Percentiles rank a stretch among this genome's conserved stretches.
These are phyloP conservation scores for Pseudocercospora fuligena DNA, from an alignment of 2,329 filamentous ascomycete genomes.

Conservation along the genomic window DNA sequence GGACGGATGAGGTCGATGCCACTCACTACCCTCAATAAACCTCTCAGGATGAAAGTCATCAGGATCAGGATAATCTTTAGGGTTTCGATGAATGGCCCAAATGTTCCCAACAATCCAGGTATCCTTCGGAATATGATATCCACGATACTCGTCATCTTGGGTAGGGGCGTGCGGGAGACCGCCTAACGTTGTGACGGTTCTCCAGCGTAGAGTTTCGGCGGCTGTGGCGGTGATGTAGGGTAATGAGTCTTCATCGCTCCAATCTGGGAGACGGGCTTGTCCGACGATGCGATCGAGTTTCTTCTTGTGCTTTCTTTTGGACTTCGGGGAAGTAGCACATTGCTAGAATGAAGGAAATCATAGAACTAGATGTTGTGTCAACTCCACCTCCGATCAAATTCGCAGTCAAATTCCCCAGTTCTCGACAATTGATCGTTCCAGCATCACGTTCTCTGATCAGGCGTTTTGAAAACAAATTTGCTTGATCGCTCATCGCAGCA, in stretches of 20 bases:
- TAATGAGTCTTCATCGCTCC: slow-evolving; percentile 31
- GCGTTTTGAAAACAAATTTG: not conserved
- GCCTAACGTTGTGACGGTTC: slow-evolving; percentile 32
- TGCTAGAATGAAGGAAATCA: slow-evolving; percentile 16
- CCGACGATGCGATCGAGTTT: slow-evolving; percentile 37
- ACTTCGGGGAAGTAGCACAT: not conserved
- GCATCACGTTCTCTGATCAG: not conserved
- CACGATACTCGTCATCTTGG: slow-evolving; percentile 28
- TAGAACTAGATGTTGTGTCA: slow-evolving; percentile 13
- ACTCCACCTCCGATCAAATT: slow-evolving; percentile 14
- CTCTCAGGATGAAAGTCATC: slow-evolving; percentile 19
- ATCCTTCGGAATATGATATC: slow-evolving; percentile 18
- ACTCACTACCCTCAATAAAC: slow-evolving; percentile 7
- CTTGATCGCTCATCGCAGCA: not conserved
- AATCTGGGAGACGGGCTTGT: slow-evolving; percentile 30
- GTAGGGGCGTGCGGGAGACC: slow-evolving; percentile 45
- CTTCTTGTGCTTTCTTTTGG: slow-evolving; percentile 29
- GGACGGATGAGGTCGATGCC: slow-evolving; percentile 6
- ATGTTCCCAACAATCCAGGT: slow-evolving; percentile 12
- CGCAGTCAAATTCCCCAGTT: not conserved
- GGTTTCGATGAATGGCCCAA: slow-evolving; percentile 16
- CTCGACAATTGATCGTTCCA: not conserved
- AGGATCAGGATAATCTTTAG: slow-evolving; percentile 15
- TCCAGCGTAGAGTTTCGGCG: slow-evolving; percentile 42
- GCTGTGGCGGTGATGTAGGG: slow-evolving; percentile 38